phyloP scores from a whole-genome alignment of 2,329 filamentous ascomycete species.

The Sclerotinia glacialis region DNA sequence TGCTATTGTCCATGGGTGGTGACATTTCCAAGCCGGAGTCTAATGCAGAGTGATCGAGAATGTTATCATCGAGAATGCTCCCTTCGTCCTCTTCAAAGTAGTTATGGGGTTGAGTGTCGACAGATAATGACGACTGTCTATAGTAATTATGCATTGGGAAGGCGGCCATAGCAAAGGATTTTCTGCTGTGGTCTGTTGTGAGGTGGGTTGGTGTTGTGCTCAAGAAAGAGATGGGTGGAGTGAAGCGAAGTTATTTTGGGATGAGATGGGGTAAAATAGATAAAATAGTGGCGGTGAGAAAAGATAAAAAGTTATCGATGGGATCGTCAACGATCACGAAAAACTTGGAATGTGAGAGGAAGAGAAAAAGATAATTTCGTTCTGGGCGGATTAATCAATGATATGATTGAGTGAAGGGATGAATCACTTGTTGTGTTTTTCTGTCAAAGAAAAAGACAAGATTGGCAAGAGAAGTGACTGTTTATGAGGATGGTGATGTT shows the following conservation, averaged over 20 bases:
- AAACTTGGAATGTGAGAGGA: constrained; percentile 28
- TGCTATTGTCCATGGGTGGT: constrained; percentile 59
- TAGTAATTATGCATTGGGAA: constrained; percentile 39
- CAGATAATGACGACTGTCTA: constrained; percentile 36
- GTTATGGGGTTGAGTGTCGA: constrained; percentile 44
- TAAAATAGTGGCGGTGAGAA: constrained; percentile 26
- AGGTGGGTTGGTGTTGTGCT: constrained; percentile 20
- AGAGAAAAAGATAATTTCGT: constrained; percentile 22
- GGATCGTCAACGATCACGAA: constrained; percentile 24
- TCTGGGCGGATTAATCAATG: constrained; percentile 22
- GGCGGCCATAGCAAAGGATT: constrained; percentile 35
- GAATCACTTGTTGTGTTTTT: constrained; percentile 15
- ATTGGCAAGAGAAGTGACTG: constrained; percentile 12
- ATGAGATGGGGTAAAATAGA: constrained; percentile 23
- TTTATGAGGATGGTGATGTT: constrained; percentile 17
- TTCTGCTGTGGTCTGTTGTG: constrained; percentile 24
- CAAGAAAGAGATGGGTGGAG: constrained; percentile 24
- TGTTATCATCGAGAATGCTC: constrained; percentile 58
- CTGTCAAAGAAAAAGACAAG: constrained; percentile 19
- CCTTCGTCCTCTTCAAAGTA: constrained; percentile 61
- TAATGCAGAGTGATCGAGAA: constrained; percentile 57
- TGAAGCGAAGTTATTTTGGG: constrained; percentile 31
- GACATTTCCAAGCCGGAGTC: constrained; percentile 64
- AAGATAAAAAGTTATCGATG: constrained; percentile 25
- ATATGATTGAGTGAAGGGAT: constrained; percentile 9